Base-by-base conservation (phyloP, 2,329 filamentous ascomycete species). In the Beauveria caledonica region DNA sequence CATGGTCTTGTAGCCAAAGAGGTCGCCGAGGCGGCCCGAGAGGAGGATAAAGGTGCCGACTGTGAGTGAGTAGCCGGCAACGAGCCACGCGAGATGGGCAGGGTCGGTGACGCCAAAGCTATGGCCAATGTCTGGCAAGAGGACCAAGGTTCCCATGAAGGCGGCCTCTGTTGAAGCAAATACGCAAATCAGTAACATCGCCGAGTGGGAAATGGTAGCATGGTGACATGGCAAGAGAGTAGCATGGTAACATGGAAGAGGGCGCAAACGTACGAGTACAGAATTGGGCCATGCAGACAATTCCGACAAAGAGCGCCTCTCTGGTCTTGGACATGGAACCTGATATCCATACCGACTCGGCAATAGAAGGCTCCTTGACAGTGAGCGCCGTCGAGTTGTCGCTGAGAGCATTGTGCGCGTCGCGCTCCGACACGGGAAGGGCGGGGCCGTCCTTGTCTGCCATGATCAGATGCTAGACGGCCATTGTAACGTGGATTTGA, bases 21-120 rank as follows among this genome's bases (percentile, higher is more conserved):
- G 69, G 46, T 84, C 80, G 2, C 84, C 83, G 3, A 86, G 68
- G 0, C 84, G 77, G 3, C 82, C 82, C 2, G 78, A 78, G 2
- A 82, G 72, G 3, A 87, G 73, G 36, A 86, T 80, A 64, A 86
- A 86, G 0, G 82, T 80, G 11, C 83, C 83, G 6, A 76, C 73
- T 6, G 75, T 82, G 64, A 86, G 69, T 10, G 75, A 77, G 66
- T 85, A 87, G 1, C 81, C 81, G 1, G 82, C 82, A 11, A 82
- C 75, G 51, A 81, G 77, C 82, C 84, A 86, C 51, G 76, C 77
- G 15, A 84, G 70, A n/a, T 77, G 68, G 9, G 76, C 77, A 0
- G 72, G 68, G 2, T 76, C 73, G 3, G 67, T 72, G 50, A 78
- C 69, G 17, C 72, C 71, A 63, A 84, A 83, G 51, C 71, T 75